Evolutionary conservation across 208 protist genomes (phyloP).

Genomic region (Novymonas esmeraldas): DNA sequence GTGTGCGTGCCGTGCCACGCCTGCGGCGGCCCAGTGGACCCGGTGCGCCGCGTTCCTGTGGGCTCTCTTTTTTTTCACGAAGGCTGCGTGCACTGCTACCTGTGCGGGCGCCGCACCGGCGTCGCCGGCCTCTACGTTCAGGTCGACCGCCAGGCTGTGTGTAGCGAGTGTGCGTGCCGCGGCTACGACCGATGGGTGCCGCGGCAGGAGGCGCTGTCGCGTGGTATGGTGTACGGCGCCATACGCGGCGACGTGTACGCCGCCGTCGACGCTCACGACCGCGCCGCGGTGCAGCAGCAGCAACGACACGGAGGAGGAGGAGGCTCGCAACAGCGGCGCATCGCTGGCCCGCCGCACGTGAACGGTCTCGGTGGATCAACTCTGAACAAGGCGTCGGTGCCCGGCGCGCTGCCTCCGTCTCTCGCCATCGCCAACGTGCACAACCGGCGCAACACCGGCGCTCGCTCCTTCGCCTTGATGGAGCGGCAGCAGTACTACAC

Average conservation of each 20-base stretch:
- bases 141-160: conserved; percentile 42
- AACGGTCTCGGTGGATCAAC: neutral
- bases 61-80: conserved; percentile 78
- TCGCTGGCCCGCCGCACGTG: neutral
- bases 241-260: conserved; percentile 39
- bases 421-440: conserved; percentile 46
- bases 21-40: conserved; percentile 77
- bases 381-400: conserved; percentile 43
- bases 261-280: conserved; percentile 23
- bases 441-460: conserved; percentile 58
- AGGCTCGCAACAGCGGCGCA: neutral
- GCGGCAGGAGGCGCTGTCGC: conserved; percentile 34
- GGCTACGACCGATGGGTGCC: conserved; percentile 47
- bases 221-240: conserved; percentile 47
- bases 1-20: conserved; percentile 58
- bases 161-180: conserved; percentile 35
- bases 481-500: conserved; percentile 89
- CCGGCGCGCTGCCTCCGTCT: conserved; percentile 56
- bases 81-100: conserved; percentile 59
- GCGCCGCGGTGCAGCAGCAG: neutral
- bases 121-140: conserved; percentile 60
- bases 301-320: neutral
- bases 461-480: conserved; percentile 58
- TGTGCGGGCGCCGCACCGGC: conserved; percentile 49
- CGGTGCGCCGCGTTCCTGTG: conserved; percentile 73